A percentile compares a stretch with the other conserved stretches of the same genome.
These are phyloP conservation scores for Globisporangium barbulae DNA, from an alignment of 352 stramenopile species.

Conservation along the genomic window DNA sequence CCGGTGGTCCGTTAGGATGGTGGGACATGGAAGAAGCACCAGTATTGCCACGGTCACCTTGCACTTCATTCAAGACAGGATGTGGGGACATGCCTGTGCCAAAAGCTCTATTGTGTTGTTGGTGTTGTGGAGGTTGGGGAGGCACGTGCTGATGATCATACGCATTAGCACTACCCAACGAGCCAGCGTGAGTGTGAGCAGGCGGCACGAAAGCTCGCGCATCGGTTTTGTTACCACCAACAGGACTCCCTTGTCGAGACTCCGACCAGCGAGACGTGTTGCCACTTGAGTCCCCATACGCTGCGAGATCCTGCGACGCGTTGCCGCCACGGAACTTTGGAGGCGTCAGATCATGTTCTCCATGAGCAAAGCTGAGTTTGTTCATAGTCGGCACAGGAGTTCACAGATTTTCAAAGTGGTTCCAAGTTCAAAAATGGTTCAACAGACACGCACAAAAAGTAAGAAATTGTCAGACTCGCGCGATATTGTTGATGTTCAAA, in stretches of 20 bases:
- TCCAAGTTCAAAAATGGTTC: not conserved
- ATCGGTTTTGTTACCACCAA: constrained; percentile 1
- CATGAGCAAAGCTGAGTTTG: constrained; percentile 72
- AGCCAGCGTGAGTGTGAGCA: not conserved
- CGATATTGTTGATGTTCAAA: not conserved
- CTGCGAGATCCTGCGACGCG: not conserved
- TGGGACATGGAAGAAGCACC: constrained; percentile 48
- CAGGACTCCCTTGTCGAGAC: not conserved
- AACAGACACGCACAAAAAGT: not conserved
- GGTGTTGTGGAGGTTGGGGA: constrained; percentile 23
- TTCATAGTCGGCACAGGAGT: constrained; percentile 9
- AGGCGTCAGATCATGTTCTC: constrained; percentile 51
- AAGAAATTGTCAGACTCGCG: not conserved
- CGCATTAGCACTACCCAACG: constrained; percentile 21
- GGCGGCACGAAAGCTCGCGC: not conserved
- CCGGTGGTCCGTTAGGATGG: constrained; percentile 10
- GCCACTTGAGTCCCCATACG: constrained; percentile 8
- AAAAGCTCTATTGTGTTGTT: constrained; percentile 44
- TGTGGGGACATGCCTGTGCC: constrained; percentile 32
- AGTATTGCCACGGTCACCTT: constrained; percentile 41
- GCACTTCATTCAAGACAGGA: constrained; percentile 63
- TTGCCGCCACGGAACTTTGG: constrained; percentile 13
- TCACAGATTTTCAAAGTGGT: not conserved
- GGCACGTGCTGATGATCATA: constrained; percentile 18
- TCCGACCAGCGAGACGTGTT: constrained; percentile 8